Evolutionary conservation across 352 stramenopile genomes (phyloP).

Genomic region (Blastocystis sp.): DNA sequence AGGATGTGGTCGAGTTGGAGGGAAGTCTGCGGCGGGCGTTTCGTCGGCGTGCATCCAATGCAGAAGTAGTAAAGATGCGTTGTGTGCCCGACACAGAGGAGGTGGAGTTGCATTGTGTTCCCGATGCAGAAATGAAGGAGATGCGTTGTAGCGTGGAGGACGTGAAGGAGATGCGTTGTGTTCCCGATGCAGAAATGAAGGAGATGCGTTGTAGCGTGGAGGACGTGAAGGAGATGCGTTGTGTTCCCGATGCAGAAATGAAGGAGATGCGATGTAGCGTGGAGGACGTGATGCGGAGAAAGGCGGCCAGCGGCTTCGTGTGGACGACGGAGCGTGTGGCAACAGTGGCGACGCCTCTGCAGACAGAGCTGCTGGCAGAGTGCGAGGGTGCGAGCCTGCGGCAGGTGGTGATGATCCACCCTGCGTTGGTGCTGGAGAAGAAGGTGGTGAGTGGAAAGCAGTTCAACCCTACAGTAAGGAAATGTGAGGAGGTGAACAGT

Average conservation of each 20-base stretch:
- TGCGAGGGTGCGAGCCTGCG: slow-evolving; percentile 1
- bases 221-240: background rate
- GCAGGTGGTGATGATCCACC: slow-evolving; percentile 19
- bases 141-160: background rate
- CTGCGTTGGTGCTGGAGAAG: slow-evolving; percentile 4
- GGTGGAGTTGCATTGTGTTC: too few relatives aligned
- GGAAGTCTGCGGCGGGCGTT: background rate
- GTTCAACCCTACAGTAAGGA: background rate
- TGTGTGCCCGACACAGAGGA: too few relatives aligned
- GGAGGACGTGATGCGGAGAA: background rate
- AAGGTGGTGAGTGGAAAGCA: slow-evolving; percentile 1
- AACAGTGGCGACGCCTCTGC: background rate
- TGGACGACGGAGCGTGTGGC: background rate
- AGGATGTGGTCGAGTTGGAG: background rate
- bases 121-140: background rate
- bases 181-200: background rate
- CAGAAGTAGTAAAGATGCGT: too few relatives aligned
- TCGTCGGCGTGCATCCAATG: too few relatives aligned
- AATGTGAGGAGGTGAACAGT: background rate
- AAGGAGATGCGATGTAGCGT: background rate
- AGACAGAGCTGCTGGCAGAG: background rate
- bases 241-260: background rate
- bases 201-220: background rate
- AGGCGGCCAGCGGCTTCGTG: background rate
- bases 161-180: too few relatives aligned